Percentiles rank a stretch among this genome's conserved stretches.
phyloP scores from a whole-genome alignment of 345 rosid genomes.

The Carallia brachiata region DNA sequence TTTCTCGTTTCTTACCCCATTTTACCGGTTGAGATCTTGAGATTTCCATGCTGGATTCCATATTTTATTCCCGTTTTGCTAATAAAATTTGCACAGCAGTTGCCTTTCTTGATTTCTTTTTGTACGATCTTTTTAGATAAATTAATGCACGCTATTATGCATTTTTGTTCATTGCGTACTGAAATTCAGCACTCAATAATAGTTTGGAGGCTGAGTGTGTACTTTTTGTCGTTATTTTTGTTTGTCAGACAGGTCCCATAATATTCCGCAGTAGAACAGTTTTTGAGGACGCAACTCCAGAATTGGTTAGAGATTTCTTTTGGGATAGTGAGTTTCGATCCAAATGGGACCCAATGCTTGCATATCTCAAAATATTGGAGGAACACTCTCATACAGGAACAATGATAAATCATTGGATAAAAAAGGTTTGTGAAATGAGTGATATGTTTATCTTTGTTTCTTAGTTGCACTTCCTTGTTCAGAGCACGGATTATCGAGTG shows the following conservation, averaged over 20 bases:
- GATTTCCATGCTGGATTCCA: too few relatives aligned
- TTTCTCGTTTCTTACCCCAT: neutral
- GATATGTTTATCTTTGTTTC: neutral
- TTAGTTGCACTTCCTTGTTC: slow-evolving; percentile 3
- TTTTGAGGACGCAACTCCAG: slow-evolving; percentile 85
- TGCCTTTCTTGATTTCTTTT: too few relatives aligned
- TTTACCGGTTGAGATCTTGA: neutral
- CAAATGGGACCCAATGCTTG: slow-evolving; percentile 96
- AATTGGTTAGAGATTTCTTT: slow-evolving; percentile 91
- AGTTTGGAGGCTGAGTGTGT: neutral
- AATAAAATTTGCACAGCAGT: too few relatives aligned
- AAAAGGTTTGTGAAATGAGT: slow-evolving; percentile 50
- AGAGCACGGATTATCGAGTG: slow-evolving; percentile 5
- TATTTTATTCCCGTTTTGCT: neutral
- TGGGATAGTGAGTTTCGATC: slow-evolving; percentile 98
- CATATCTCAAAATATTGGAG: slow-evolving; percentile 64
- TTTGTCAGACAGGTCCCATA: slow-evolving; percentile 66
- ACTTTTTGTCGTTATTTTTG: slow-evolving; percentile 24
- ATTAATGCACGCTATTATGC: too few relatives aligned
- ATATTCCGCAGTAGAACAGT: slow-evolving; percentile 78
- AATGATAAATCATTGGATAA: slow-evolving; percentile 77
- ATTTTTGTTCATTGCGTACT: too few relatives aligned
- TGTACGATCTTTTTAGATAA: too few relatives aligned
- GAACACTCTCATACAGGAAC: slow-evolving; percentile 73
- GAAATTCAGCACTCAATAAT: too few relatives aligned